A percentile compares a stretch with the other conserved stretches of the same genome.
Evolutionary conservation across 805 yeast genomes (phyloP).

Genomic region (Sugiyamaella lignohabitans): DNA sequence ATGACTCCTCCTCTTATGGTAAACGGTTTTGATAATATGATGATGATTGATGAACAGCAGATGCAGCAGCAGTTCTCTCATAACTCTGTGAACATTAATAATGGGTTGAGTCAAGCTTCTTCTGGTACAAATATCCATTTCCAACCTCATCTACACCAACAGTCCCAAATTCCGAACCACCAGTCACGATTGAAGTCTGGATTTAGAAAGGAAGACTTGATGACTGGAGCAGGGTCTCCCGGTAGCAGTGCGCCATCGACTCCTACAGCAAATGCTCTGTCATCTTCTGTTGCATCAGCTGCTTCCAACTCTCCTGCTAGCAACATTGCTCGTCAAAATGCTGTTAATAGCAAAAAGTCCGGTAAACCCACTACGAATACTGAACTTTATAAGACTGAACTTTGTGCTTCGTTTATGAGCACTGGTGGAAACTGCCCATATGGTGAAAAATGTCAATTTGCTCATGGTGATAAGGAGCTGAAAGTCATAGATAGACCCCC

Average conservation of each 20-base stretch:
- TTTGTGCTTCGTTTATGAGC: slow-evolving; percentile 71
- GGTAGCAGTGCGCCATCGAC: neutral
- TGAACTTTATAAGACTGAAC: slow-evolving; percentile 80
- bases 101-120: neutral
- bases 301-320: slow-evolving; percentile 1
- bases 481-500: slow-evolving; percentile 65
- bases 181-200: slow-evolving; percentile 1
- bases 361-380: slow-evolving; percentile 41
- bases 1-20: neutral
- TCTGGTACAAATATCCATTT: slow-evolving; percentile 1
- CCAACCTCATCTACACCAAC: slow-evolving; percentile 9
- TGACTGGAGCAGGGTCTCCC: neutral
- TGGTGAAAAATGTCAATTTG: slow-evolving; percentile 89
- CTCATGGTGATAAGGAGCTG: slow-evolving; percentile 78
- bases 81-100: neutral
- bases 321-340: neutral
- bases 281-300: neutral
- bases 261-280: neutral
- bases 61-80: neutral
- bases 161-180: slow-evolving; percentile 14
- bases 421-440: slow-evolving; percentile 74
- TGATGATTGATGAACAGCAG: neutral
- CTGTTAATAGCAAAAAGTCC: slow-evolving; percentile 21
- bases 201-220: neutral
- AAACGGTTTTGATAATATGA: neutral